A percentile compares a stretch with the other conserved stretches of the same genome.
Conservation (phyloP, 1,284 basidiomycete species). For the Apiotrichum mycotoxinovorans region DNA sequence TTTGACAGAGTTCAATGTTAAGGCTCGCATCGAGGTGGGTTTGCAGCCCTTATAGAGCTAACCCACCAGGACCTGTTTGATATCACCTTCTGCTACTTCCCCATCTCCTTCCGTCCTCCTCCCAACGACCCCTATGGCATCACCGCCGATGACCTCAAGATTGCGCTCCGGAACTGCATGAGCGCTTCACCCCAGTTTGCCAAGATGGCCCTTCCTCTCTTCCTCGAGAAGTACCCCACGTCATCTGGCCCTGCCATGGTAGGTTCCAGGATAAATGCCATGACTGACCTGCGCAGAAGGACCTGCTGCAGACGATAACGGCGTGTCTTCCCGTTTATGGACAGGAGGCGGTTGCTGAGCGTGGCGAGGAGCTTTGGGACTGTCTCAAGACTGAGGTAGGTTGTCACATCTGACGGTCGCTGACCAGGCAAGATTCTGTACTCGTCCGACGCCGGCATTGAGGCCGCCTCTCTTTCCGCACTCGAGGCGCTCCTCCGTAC, state of each 20-base stretch:
- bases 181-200: conserved; percentile 79
- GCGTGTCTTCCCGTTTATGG: conserved; percentile 80
- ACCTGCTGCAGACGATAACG: conserved; percentile 71
- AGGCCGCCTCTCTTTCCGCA: conserved; percentile 66
- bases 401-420: not conserved
- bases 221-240: conserved; percentile 87
- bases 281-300: conserved; percentile 57
- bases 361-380: conserved; percentile 77
- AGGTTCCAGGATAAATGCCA: conserved; percentile 8
- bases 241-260: conserved; percentile 83
- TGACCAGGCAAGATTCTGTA: conserved; percentile 69
- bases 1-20: conserved; percentile 80
- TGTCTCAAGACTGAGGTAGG: conserved; percentile 77
- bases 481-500: conserved; percentile 68
- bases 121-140: conserved; percentile 94
- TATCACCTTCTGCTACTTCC: conserved; percentile 97
- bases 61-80: conserved; percentile 78
- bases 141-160: conserved; percentile 78
- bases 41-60: not conserved
- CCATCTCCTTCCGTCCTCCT: conserved; percentile 93
- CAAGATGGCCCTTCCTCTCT: conserved; percentile 75
- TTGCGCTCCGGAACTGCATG: conserved; percentile 64
- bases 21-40: conserved; percentile 68
- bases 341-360: conserved; percentile 57
- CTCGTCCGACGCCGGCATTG: conserved; percentile 71